A percentile compares a stretch with the other conserved stretches of the same genome.
phyloP scores from a whole-genome alignment of 495 filamentous ascomycete species.

The Bathelium albidoporum region DNA sequence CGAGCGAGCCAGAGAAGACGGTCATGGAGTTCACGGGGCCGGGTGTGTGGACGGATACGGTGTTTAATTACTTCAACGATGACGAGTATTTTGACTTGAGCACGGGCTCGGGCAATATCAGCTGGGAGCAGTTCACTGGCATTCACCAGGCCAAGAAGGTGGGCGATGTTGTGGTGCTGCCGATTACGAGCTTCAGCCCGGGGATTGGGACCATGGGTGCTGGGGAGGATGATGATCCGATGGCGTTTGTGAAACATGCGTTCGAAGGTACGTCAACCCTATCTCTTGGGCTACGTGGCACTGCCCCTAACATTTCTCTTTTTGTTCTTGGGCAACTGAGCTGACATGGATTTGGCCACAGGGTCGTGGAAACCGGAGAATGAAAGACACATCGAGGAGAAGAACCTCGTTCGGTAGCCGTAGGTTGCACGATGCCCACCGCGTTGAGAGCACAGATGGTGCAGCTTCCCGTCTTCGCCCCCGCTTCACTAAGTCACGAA shows the following conservation, averaged over 20 bases:
- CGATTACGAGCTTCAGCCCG: conserved; percentile 95
- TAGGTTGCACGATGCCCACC: background rate
- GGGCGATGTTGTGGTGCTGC: conserved; percentile 85
- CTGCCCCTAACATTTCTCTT: conserved; percentile 13
- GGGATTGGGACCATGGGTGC: conserved; percentile 91
- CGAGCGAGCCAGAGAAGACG: conserved; percentile 48
- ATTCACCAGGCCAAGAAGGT: conserved; percentile 75
- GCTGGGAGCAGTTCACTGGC: conserved; percentile 80
- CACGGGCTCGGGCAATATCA: conserved; percentile 60
- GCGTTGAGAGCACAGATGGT: background rate
- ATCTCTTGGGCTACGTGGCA: conserved; percentile 19
- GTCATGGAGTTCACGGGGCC: conserved; percentile 97
- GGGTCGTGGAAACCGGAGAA: conserved; percentile 73
- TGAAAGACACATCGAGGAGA: conserved; percentile 42
- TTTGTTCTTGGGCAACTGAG: conserved; percentile 4
- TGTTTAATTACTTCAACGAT: conserved; percentile 92
- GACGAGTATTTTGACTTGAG: conserved; percentile 76
- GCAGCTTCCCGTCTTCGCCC: background rate
- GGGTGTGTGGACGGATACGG: conserved; percentile 84
- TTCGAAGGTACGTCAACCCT: conserved; percentile 64
- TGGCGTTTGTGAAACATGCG: conserved; percentile 96
- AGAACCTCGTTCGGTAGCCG: conserved; percentile 1
- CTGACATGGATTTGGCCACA: conserved; percentile 25
- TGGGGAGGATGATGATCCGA: conserved; percentile 80
- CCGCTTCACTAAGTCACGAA: background rate